Evolutionary conservation across 495 filamentous ascomycete genomes (phyloP), one percentile per base, ranked within the genome.

Genomic region (Gamarada debralockiae): DNA sequence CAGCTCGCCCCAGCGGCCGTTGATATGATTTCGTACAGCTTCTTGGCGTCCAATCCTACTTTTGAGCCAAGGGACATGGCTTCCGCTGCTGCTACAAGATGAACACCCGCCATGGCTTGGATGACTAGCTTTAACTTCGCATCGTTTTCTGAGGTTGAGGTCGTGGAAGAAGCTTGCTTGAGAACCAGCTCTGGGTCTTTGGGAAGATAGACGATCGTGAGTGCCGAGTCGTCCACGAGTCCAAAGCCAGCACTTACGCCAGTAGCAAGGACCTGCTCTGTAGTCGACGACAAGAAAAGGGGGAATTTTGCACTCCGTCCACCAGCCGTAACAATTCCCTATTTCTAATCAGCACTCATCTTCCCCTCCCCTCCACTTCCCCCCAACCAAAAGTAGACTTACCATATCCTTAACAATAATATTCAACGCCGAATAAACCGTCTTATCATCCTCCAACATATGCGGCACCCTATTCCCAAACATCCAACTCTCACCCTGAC

Each of bases 391-490:
- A 13, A 14, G 15, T 27, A 5, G 24, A 55, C 59, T 48, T 27
- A 61, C 59, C 20, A 84, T 82, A 69, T 93, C 89, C 69, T 93
- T 93, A 23, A 86, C 61, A 52, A 93, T 92, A 61, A 92, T 92
- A 23, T 75, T 79, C 58, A 90, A 63, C 2, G 88, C 87, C 61
- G 82, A 86, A 24, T 82, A 82, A 7, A 86, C 70, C 42, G 79
- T 78, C 70, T 83, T 78, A 56, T 85, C 85, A 56, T 81, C 70
- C 4, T 81, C 79, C 53, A 92, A 56, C 76, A 90, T 87, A 46
- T 84, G 75, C 47, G 82, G 79, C 3, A 80, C 73, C 13, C 88
- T 77, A 65, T 93, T 84, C 64, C 84, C 84, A 70, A 90, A 88
- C 86, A 92, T 90, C 84, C 86, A 93, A 56, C 81, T 85, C 71